A percentile compares a stretch with the other conserved stretches of the same genome.
phyloP scores from a whole-genome alignment of 495 filamentous ascomycete species.

The Penicillium longicatenatum region DNA sequence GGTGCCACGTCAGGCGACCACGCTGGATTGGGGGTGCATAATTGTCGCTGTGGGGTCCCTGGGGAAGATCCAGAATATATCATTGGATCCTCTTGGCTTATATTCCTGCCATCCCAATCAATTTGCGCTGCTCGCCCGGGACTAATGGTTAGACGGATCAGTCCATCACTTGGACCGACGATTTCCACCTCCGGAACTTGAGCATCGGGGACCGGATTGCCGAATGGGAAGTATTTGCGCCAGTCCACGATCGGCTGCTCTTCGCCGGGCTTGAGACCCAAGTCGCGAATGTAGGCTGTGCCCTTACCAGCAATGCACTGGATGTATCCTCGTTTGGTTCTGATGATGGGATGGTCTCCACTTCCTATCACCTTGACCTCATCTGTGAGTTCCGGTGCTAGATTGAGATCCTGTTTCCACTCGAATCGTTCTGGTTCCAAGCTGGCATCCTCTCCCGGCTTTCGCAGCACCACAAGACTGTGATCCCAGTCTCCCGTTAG shows the following conservation, averaged over 20 bases:
- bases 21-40: not conserved
- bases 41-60: not conserved
- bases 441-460: not conserved
- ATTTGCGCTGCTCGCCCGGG: not conserved
- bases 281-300: not conserved
- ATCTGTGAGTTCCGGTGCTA: not conserved
- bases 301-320: not conserved
- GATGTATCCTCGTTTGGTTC: not conserved
- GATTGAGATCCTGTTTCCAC: slow-evolving; percentile 15
- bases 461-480: slow-evolving; percentile 18
- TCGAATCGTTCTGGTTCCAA: slow-evolving; percentile 15
- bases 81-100: not conserved
- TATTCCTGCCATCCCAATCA: not conserved
- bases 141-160: not conserved
- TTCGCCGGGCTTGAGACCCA: not conserved
- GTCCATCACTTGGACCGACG: not conserved
- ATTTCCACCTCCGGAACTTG: not conserved
- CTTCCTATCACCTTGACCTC: not conserved
- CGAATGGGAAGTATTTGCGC: not conserved
- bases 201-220: not conserved
- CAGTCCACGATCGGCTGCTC: not conserved
- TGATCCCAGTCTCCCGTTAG: slow-evolving; percentile 39
- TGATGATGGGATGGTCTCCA: not conserved
- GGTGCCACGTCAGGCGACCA: not conserved
- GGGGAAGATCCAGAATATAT: not conserved